phyloP scores from a whole-genome alignment of 2,329 filamentous ascomycete genomes.

The Conoideocrella luteorostrata region DNA sequence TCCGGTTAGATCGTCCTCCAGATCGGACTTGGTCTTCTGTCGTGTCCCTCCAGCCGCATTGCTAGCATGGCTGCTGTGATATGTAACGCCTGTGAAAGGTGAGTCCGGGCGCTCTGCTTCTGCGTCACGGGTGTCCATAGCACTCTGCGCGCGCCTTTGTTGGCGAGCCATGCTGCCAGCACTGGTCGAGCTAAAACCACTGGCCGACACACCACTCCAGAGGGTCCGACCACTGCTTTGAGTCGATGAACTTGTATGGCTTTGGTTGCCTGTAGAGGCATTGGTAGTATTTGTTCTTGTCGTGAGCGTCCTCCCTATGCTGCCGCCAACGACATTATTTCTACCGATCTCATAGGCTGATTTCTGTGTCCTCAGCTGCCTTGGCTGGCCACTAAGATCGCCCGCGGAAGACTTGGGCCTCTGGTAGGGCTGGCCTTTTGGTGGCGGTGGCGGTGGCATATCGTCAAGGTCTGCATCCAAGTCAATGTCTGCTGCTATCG shows the following conservation, averaged over 20 bases:
- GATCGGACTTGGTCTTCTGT: conserved; percentile 62
- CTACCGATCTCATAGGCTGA: conserved; percentile 73
- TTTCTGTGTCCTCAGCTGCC: conserved; percentile 57
- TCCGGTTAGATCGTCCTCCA: conserved; percentile 57
- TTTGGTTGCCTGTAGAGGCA: conserved; percentile 66
- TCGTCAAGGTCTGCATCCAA: conserved; percentile 31
- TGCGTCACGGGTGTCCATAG: conserved; percentile 53
- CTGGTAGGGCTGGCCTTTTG: conserved; percentile 44
- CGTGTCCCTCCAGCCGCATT: conserved; percentile 34
- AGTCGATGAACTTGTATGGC: conserved; percentile 66
- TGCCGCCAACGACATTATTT: conserved; percentile 14
- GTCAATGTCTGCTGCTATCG: conserved; percentile 9
- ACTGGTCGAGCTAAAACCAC: conserved; percentile 89
- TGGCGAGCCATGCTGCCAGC: conserved; percentile 86
- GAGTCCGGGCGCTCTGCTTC: conserved; percentile 52
- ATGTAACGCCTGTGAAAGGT: conserved; percentile 73
- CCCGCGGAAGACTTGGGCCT: conserved; percentile 55
- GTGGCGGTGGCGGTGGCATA: conserved; percentile 57
- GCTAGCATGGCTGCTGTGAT: conserved; percentile 81
- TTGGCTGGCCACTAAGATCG: conserved; percentile 30
- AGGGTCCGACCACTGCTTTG: conserved; percentile 76
- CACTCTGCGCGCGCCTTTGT: conserved; percentile 59
- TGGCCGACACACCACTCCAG: conserved; percentile 90
- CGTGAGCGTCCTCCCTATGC: conserved; percentile 73
- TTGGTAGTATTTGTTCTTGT: conserved; percentile 82